These are phyloP conservation scores for Zanthoxylum bungeanum DNA, from an alignment of 345 rosid species.

Conservation along the genomic window DNA sequence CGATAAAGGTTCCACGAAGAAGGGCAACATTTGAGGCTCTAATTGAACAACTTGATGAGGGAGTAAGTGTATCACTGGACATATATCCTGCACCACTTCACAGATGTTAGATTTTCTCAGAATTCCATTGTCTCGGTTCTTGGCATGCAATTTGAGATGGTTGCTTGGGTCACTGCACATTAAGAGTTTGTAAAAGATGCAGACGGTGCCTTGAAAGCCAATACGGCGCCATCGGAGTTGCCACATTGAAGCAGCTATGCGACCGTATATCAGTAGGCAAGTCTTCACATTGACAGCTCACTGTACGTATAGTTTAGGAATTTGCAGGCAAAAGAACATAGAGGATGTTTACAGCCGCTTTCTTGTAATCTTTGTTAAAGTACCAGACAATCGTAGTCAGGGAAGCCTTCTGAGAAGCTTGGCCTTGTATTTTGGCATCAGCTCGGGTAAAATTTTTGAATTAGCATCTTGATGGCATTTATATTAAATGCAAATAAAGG, in stretches of 20 bases:
- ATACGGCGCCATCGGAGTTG: not conserved
- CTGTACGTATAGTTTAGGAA: not conserved
- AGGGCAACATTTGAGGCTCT: slow-evolving; percentile 88
- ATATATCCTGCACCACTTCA: slow-evolving; percentile 80
- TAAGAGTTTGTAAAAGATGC: not conserved
- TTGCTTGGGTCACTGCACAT: not conserved
- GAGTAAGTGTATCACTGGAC: slow-evolving; percentile 72
- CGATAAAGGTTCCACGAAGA: slow-evolving; percentile 79
- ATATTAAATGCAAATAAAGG: no score
- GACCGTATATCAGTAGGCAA: not conserved
- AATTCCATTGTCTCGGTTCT: not conserved
- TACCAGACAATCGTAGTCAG: not conserved
- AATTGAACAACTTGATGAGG: slow-evolving; percentile 85
- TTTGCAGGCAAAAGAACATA: not conserved
- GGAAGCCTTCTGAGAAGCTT: not conserved
- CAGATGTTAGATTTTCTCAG: slow-evolving; percentile 35
- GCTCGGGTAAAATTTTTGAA: no score
- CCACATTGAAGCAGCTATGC: not conserved
- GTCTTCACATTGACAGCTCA: not conserved
- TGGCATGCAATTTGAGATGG: slow-evolving; percentile 4
- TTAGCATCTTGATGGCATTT: not conserved
- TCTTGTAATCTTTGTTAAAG: not conserved
- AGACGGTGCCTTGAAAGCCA: not conserved
- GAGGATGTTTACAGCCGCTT: not conserved
- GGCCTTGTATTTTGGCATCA: not conserved